Percentiles rank a stretch among this genome's conserved stretches.
Conservation (phyloP, 2,329 filamentous ascomycete species). For the Hypomyces perniciosus region DNA sequence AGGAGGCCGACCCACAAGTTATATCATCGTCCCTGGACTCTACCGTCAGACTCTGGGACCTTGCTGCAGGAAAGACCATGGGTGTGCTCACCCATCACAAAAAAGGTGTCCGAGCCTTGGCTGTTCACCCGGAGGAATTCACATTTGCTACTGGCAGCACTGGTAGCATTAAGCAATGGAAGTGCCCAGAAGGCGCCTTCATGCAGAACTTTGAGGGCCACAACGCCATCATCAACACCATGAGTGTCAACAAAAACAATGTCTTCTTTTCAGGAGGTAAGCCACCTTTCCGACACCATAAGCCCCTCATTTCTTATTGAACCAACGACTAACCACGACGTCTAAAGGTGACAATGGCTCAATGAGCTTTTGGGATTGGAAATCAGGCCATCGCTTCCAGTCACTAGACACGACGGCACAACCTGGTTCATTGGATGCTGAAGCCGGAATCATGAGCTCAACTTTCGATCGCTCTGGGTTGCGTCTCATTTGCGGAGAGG, state of each 20-base stretch:
- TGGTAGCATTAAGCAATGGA: constrained; percentile 97
- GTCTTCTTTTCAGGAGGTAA: constrained; percentile 81
- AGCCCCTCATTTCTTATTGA: neutral
- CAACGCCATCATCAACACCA: constrained; percentile 91
- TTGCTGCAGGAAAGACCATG: constrained; percentile 94
- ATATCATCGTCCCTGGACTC: constrained; percentile 90
- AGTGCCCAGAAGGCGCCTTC: constrained; percentile 93
- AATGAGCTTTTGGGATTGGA: constrained; percentile 99
- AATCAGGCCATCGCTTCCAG: constrained; percentile 89
- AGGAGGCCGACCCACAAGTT: constrained; percentile 94
- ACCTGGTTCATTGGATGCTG: constrained; percentile 87
- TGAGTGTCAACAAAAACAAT: constrained; percentile 90
- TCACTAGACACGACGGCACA: constrained; percentile 85
- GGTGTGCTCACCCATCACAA: constrained; percentile 97
- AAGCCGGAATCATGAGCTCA: constrained; percentile 89
- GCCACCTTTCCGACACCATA: constrained; percentile 11
- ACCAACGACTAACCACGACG: neutral
- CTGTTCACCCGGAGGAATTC: constrained; percentile 85
- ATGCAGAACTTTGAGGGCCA: constrained; percentile 99
- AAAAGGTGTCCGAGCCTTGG: constrained; percentile 83
- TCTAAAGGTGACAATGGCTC: constrained; percentile 74
- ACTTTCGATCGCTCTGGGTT: constrained; percentile 87
- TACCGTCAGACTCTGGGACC: constrained; percentile 88
- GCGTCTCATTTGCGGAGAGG: constrained; percentile 87
- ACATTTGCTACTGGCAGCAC: constrained; percentile 93